Evolutionary conservation across 1,139 yeast species (phyloP), one percentile per base, ranked within the genome.

Genomic region (Kodamaea ohmeri): DNA sequence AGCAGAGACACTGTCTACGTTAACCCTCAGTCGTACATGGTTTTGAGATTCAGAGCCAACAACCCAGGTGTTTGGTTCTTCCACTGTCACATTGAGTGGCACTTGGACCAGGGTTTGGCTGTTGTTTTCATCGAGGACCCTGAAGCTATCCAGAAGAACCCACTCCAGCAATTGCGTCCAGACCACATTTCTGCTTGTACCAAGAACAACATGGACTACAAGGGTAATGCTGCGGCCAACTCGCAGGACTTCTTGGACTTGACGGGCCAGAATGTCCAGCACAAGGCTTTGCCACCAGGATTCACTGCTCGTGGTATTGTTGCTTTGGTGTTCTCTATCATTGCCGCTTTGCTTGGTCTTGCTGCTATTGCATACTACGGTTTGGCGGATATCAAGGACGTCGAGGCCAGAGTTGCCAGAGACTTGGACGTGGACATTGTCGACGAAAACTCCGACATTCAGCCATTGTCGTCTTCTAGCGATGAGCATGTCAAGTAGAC

Each of bases 221-320:
- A 56, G 29, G 96, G 96, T 52, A 90, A 90, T 58, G 97, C 97
- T 38, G 97, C 97, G 29, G 95, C 79, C 34, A 83, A 84, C 64
- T 34, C 57, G 13, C 55, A 71, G 31, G 71, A 85, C 57, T 82
- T 73, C 67, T 52, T 76, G 33, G 79, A 90, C 60, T 72, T 92
- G 48, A 53, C 67, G 1, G 95, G 95, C 37, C 81, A 87, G 64
- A 81, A 81, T 52, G 64, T 71, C 29, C 97, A 90, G 62, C 67
- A 52, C 15, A 63, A 65, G 40, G 62, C 70, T 25, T 73, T 92
- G 53, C 97, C 97, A 28, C 56, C 70, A 28, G 97, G 97, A 4
- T 90, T 92, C 74, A 90, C 97, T 32, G 76, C 83, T 33, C 81
- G 83, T 52, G 98, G 97, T 60, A 82, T 84, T 53, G 83, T 90